phyloP scores from a whole-genome alignment of 2,329 filamentous ascomycete species.

The Beauveria rudraprayagi region DNA sequence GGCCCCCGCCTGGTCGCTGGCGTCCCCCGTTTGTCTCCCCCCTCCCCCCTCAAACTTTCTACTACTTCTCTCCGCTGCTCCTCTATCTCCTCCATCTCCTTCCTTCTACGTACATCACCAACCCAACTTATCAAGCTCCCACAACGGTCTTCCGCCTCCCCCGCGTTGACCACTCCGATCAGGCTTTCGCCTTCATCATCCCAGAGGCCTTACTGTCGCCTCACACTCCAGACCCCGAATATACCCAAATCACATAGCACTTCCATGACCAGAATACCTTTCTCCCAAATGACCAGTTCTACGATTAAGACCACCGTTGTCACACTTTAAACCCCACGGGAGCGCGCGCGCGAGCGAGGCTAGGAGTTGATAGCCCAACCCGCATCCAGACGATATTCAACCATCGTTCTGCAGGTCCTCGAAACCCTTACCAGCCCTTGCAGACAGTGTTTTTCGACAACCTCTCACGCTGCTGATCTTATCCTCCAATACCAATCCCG shows the following conservation, averaged over 20 bases:
- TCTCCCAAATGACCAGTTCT: conserved; percentile 45
- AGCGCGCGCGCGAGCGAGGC: conserved; percentile 52
- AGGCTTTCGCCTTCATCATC: neutral
- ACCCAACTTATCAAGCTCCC: neutral
- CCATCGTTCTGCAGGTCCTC: conserved; percentile 41
- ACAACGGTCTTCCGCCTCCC: neutral
- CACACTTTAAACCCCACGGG: conserved; percentile 67
- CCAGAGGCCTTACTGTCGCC: conserved; percentile 6
- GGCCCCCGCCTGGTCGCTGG: conserved; percentile 3
- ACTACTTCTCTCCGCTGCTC: conserved; percentile 7
- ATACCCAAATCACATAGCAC: conserved; percentile 13
- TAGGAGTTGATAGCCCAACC: conserved; percentile 12
- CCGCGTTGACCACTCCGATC: neutral
- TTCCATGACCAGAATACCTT: conserved; percentile 35
- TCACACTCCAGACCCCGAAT: neutral
- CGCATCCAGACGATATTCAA: conserved; percentile 46
- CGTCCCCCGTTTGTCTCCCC: neutral
- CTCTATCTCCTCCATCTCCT: conserved; percentile 4
- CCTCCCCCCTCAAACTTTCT: conserved; percentile 10
- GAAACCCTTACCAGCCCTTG: neutral
- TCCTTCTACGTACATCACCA: conserved; percentile 1
- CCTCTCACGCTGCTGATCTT: conserved; percentile 8
- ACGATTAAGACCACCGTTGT: conserved; percentile 44
- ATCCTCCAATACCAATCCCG: neutral
- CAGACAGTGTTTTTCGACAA: conserved; percentile 15